phyloP scores from a whole-genome alignment of 139 green algal genomes.

The Trebouxia sp. region DNA sequence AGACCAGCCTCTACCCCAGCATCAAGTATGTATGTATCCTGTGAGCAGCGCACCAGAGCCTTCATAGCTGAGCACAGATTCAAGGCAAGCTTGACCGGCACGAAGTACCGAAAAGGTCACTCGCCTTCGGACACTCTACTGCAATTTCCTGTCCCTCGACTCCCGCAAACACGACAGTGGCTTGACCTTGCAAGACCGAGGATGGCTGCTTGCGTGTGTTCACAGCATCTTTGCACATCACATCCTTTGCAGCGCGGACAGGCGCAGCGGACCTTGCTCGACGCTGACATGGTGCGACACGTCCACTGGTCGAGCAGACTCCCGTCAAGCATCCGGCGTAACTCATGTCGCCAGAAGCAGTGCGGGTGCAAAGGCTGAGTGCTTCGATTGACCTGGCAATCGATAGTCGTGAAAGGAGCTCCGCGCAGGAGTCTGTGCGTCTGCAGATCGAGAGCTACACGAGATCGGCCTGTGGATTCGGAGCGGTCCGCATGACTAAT shows the following conservation, averaged over 20 bases:
- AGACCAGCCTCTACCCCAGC: slow-evolving; percentile 79
- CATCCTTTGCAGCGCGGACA: slow-evolving; percentile 6
- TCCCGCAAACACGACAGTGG: slow-evolving; percentile 73
- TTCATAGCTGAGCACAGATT: neutral
- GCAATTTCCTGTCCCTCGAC: slow-evolving; percentile 50
- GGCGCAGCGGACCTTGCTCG: too few species aligned
- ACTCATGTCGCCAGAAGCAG: too few species aligned
- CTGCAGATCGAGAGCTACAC: too few species aligned
- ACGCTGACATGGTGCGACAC: too few species aligned
- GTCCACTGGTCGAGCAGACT: neutral
- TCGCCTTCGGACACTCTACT: slow-evolving; percentile 55
- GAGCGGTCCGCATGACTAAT: too few species aligned
- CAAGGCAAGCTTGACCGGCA: neutral
- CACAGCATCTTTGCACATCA: slow-evolving; percentile 78
- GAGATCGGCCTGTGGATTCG: neutral
- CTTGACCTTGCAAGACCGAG: slow-evolving; percentile 50
- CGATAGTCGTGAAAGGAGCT: too few species aligned
- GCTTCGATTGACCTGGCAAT: too few species aligned
- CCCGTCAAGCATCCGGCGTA: neutral
- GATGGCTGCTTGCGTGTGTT: slow-evolving; percentile 28
- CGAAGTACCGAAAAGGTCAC: too few species aligned
- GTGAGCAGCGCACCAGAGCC: neutral
- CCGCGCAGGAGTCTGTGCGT: too few species aligned
- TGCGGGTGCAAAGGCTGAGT: too few species aligned
- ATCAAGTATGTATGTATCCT: slow-evolving; percentile 91